Evolutionary conservation across 116 monocot genomes (phyloP), one percentile per base, ranked within the genome.

Genomic region (Trichopus zeylanicus): DNA sequence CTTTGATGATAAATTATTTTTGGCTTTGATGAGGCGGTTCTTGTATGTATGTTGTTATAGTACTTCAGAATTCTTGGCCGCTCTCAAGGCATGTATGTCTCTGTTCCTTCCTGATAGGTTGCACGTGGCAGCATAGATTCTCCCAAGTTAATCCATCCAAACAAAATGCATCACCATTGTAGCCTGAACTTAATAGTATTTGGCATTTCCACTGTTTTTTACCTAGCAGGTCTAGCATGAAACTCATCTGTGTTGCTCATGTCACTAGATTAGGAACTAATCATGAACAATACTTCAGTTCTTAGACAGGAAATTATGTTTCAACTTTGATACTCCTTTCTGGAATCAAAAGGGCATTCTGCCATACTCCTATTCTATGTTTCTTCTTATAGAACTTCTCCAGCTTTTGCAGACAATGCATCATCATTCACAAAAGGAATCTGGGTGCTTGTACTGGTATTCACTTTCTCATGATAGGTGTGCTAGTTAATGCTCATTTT

Each of bases 21-120:
- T 64, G 5, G 60, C 70, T 33, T 91, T 91, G 78, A 80, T 97
- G 97, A 84, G 75, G 53, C 97, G 97, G 33, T 97, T 97, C 73
- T 57, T 97, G 31, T 97, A 97, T 60, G 66, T 71, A 46, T 79
- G 91, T n/a, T 97, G 91, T 64, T 87, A 87, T 65, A 81, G 35
- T 48, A 91, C 77, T 35, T 65, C 37, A 63, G 91, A 97, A 67
- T 97, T 91, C 58, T 73, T 97, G 59, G 71, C 81, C 58, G 66
- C 90, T 63, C 74, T 97, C 22, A 82, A 97, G 97, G 97, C 47
- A 84, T 74, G 35, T 42, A 12, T 31, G 10, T 57, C 26, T 20
- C 7, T 20, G 7, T 57, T 57, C 1, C 49, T 49, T 42, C 12
- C 4, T 42, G 13, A 13, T n/a, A 16, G 42, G 3, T 15, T 37